These are phyloP conservation scores for Pleurotus ostreatus DNA, from an alignment of 768 basidiomycete species.

Conservation along the genomic window DNA sequence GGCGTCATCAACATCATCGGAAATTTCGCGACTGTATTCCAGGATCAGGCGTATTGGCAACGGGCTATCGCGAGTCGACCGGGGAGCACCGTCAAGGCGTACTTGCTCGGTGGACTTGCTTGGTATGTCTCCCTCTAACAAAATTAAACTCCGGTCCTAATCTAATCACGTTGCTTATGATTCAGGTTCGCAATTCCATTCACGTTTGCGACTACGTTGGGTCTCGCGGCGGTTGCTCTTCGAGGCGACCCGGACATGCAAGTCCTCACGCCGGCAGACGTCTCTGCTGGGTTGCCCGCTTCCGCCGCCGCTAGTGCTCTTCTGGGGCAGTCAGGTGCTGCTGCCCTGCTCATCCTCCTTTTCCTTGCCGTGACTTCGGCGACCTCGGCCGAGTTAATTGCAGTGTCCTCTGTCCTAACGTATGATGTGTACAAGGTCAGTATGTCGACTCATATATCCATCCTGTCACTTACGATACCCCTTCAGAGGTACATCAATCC, in stretches of 20 bases:
- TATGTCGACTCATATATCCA: not conserved
- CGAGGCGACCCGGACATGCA: conserved; percentile 53
- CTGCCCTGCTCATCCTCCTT: conserved; percentile 72
- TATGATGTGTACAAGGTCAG: conserved; percentile 80
- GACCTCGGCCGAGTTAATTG: conserved; percentile 87
- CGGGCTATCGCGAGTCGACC: conserved; percentile 86
- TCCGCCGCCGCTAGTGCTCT: conserved; percentile 81
- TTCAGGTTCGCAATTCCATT: conserved; percentile 82
- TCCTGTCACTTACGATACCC: not conserved
- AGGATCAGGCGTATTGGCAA: conserved; percentile 85
- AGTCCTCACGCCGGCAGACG: conserved; percentile 49
- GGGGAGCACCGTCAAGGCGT: conserved; percentile 85
- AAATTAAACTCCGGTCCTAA: not conserved
- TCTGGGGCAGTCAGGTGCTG: conserved; percentile 76
- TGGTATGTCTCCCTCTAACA: conserved; percentile 48
- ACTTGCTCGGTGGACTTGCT: conserved; percentile 82
- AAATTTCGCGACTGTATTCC: conserved; percentile 58
- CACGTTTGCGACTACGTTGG: conserved; percentile 81
- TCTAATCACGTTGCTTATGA: not conserved
- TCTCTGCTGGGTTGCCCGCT: conserved; percentile 86
- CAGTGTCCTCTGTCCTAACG: conserved; percentile 78
- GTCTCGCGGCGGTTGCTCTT: conserved; percentile 84
- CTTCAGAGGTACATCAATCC: conserved; percentile 75
- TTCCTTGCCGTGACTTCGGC: conserved; percentile 88
- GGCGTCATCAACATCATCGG: conserved; percentile 87